Evolutionary conservation across 2,329 filamentous ascomycete genomes (phyloP).

Genomic region (Plectosphaerella plurivora): DNA sequence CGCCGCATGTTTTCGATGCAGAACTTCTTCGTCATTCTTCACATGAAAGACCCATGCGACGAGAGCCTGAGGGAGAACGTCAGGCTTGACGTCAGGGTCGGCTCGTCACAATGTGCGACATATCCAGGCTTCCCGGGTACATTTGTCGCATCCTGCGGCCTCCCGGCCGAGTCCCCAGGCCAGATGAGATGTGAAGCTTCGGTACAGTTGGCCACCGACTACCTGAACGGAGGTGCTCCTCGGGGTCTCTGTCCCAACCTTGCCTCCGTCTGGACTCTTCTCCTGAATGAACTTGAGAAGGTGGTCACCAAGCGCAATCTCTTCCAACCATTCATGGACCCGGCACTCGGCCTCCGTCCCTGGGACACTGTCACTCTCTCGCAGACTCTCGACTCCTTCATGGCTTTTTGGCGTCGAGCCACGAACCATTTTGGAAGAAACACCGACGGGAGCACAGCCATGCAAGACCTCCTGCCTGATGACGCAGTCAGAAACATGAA

Average conservation of each 20-base stretch:
- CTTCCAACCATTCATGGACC: slow-evolving; percentile 6
- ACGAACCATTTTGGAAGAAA: slow-evolving; percentile 18
- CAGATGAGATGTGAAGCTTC: slow-evolving; percentile 23
- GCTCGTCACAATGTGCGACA: slow-evolving; percentile 21
- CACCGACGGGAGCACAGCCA: slow-evolving; percentile 16
- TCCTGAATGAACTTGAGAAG: slow-evolving; percentile 23
- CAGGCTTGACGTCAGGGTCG: slow-evolving; percentile 25
- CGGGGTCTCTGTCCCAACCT: slow-evolving; percentile 28
- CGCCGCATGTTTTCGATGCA: not conserved
- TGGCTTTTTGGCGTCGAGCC: slow-evolving; percentile 17
- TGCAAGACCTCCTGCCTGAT: slow-evolving; percentile 24
- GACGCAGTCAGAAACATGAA: slow-evolving; percentile 24
- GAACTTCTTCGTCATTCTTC: slow-evolving; percentile 24
- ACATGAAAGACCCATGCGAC: slow-evolving; percentile 29
- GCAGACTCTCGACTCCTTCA: slow-evolving; percentile 2
- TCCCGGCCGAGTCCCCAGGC: slow-evolving; percentile 24
- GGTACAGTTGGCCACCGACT: slow-evolving; percentile 24
- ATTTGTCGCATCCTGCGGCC: slow-evolving; percentile 25
- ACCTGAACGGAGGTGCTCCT: slow-evolving; percentile 28
- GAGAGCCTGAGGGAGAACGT: slow-evolving; percentile 18
- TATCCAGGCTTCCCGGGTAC: slow-evolving; percentile 5
- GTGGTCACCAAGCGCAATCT: slow-evolving; percentile 3
- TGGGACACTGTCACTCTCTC: not conserved
- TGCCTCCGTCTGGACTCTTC: slow-evolving; percentile 22
- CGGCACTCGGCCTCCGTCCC: not conserved